These are phyloP conservation scores for Termitomyces bulborhizus DNA, from an alignment of 768 basidiomycete genomes.

Conservation along the genomic window DNA sequence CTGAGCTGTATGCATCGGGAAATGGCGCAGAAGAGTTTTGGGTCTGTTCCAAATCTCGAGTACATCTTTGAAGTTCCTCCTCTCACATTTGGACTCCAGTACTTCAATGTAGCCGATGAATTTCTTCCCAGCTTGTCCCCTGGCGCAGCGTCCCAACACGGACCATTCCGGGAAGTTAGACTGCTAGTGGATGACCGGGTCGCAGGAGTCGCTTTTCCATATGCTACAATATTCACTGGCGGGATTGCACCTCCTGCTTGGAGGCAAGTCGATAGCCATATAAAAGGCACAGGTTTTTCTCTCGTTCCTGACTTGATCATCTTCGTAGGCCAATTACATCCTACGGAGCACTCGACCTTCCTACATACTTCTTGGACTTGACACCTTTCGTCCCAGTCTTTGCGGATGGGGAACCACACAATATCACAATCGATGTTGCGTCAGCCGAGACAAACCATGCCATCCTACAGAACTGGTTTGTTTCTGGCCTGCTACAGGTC, in stretches of 20 bases:
- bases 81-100: constrained; percentile 32
- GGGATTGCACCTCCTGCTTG: constrained; percentile 66
- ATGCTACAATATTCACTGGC: constrained; percentile 66
- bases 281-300: too few species aligned
- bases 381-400: constrained; percentile 73
- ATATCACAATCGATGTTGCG: constrained; percentile 63
- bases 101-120: constrained; percentile 58
- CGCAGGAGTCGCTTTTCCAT: constrained; percentile 44
- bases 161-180: constrained; percentile 46
- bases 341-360: constrained; percentile 71
- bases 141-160: constrained; percentile 32
- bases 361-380: constrained; percentile 72
- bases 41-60: constrained; percentile 30
- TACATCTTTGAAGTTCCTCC: neutral
- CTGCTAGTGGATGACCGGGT: constrained; percentile 37
- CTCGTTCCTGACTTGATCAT: neutral
- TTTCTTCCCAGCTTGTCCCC: constrained; percentile 49
- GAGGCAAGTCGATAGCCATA: constrained; percentile 33
- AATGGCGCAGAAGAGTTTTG: constrained; percentile 63
- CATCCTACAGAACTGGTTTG: constrained; percentile 71
- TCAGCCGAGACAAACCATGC: constrained; percentile 62
- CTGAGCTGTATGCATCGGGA: constrained; percentile 65
- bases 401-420: constrained; percentile 60
- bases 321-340: constrained; percentile 58
- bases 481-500: constrained; percentile 67